These are phyloP conservation scores for Camellia granthamiana DNA, from an alignment of 148 eudicot species.

Conservation along the genomic window DNA sequence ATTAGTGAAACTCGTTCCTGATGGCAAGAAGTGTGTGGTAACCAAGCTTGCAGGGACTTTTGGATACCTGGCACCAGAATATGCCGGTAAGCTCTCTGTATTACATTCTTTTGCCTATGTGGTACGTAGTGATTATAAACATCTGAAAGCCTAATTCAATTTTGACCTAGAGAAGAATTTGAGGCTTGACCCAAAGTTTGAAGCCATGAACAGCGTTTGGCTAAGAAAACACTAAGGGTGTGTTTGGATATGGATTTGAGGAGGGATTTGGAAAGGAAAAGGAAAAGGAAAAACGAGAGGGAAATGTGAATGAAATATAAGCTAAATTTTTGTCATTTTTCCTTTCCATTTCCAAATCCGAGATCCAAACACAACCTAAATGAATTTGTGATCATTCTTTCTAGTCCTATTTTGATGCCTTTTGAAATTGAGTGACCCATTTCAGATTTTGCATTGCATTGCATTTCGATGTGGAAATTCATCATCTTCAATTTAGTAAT, in stretches of 20 bases:
- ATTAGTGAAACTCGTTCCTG: constrained; percentile 94
- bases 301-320: too few relatives aligned
- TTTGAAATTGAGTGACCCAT: not conserved
- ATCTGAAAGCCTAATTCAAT: not conserved
- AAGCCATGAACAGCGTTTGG: not conserved
- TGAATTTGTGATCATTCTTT: not conserved
- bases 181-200: not conserved
- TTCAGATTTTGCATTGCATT: not conserved
- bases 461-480: constrained; percentile 1
- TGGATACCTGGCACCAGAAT: constrained; percentile 97
- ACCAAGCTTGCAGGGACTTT: constrained; percentile 97
- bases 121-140: not conserved
- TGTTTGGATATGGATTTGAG: too few relatives aligned
- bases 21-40: constrained; percentile 78
- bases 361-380: not conserved
- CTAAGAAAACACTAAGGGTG: not conserved
- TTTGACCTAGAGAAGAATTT: not conserved
- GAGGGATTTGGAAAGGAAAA: too few relatives aligned
- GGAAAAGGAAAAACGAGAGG: too few relatives aligned
- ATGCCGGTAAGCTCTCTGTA: constrained; percentile 72
- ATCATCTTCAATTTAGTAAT: not conserved
- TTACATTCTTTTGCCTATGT: constrained; percentile 8
- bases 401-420: not conserved
- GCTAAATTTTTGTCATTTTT: too few relatives aligned
- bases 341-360: too few relatives aligned